Evolutionary conservation across 176 grass and related monocot genomes (phyloP), one percentile per base, ranked within the genome.

Genomic region (Aegilops speltoides): DNA sequence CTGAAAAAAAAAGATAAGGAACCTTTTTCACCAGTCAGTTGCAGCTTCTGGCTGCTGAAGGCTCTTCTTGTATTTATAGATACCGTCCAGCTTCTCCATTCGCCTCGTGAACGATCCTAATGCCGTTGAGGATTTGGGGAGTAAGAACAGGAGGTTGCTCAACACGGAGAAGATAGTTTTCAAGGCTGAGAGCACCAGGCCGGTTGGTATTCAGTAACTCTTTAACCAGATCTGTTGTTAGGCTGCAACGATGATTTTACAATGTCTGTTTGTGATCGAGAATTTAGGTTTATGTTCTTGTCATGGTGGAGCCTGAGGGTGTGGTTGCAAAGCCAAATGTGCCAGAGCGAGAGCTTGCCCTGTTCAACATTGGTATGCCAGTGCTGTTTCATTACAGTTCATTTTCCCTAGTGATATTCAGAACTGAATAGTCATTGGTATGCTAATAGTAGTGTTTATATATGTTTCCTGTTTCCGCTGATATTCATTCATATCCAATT

Each of bases 101-200:
- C 83, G 59, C 64, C 79, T 94, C 13, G 50, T 87, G 71, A 81
- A 68, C 12, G 76, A 74, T 80, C 71, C 69, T 34, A 20, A 87
- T 34, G 43, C 45, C 4, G 33, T 74, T 12, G 86, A 89, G 75
- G 80, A 78, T 45, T 56, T 3, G 66, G 80, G 77, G 61, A 83
- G 61, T 62, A 96, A 87, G 61, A 99, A 94, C 82, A 91, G 97
- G 88, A 94, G 85, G 87, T 77, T 99, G 87, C 92, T 99, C 41
- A 93, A 99, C 83, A 94, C 92, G 22, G 92, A 99, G 71, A 99
- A 99, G 83, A 86, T 99, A 14, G 86, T 96, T 67, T 99, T 99
- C 83, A 90, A 93, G 80, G 88, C 94, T 45, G 87, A 91, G 29
- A 80, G 68, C 82, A 81, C 37, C 29, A 13, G 83, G 20, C 85